Conservation (phyloP, 2,329 filamentous ascomycete genomes). For the Volutella citrinella region DNA sequence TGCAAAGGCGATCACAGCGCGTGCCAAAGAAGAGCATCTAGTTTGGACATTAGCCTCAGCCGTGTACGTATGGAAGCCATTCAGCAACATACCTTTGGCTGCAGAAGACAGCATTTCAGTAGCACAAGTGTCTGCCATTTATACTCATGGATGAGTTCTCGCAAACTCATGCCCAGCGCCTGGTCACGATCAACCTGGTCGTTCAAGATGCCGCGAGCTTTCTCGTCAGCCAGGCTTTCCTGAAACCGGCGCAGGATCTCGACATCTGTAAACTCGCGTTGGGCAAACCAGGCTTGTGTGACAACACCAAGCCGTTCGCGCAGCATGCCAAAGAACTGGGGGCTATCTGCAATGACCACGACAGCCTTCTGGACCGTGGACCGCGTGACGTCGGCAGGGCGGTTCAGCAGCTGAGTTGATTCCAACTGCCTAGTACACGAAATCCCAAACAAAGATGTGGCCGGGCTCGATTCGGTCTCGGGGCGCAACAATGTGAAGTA, state of each 20-base stretch:
- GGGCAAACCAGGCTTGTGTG: conserved; percentile 93
- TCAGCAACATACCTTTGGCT: conserved; percentile 73
- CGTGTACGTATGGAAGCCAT: neutral
- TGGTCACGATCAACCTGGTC: conserved; percentile 77
- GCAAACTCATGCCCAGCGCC: conserved; percentile 82
- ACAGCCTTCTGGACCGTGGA: conserved; percentile 98
- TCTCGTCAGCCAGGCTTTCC: conserved; percentile 75
- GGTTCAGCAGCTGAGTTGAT: conserved; percentile 69
- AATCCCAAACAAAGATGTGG: conserved; percentile 90
- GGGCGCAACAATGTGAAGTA: conserved; percentile 89
- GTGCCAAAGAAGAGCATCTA: conserved; percentile 98
- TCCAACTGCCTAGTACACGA: conserved; percentile 92
- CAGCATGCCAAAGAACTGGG: conserved; percentile 85
- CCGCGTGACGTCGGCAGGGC: conserved; percentile 87
- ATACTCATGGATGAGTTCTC: conserved; percentile 92
- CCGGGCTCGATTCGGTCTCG: conserved; percentile 49
- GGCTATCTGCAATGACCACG: conserved; percentile 88
- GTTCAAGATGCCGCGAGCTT: conserved; percentile 51
- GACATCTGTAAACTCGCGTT: conserved; percentile 85
- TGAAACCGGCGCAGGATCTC: conserved; percentile 91
- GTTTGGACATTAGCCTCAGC: conserved; percentile 4
- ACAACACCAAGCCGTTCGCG: conserved; percentile 87
- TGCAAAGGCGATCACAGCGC: conserved; percentile 92
- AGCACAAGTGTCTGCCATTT: conserved; percentile 91
- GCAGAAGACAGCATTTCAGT: conserved; percentile 88